Base-by-base conservation (phyloP, 208 protist genomes). In the Leishmania lainsoni region DNA sequence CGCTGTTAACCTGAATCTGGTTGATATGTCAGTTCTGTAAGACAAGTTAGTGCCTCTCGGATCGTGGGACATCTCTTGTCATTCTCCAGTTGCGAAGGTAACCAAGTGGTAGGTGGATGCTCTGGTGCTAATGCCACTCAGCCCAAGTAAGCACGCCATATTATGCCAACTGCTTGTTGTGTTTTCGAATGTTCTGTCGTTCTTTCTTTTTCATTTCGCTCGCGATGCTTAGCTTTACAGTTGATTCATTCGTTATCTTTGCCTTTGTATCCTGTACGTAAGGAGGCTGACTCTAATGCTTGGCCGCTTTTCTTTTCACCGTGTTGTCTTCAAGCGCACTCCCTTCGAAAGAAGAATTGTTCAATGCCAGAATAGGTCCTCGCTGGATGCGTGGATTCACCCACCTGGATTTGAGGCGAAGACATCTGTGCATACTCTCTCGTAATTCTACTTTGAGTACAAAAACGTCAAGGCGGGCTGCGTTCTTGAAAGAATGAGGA, bases 1-100 rank as follows among this genome's bases (percentile, higher is more conserved):
- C 78, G 84, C 87, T 9, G 87, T 81, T 39, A 85, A 83, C 29
- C 68, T 85, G 63, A 85, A 85, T 20, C 72, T 80, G 1, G 71
- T 61, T 29, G 22, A 39, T 52, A 85, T 85, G 76, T 29, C 42
- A 32, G 32, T 9, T 49, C 9, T 49, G 32, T 56, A 65, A 63
- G 12, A 49, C 10, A 35, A 20, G 32, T 77, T 54, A 77, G 22
- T 22, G 54, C 39, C n/a, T 77, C 56, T 63, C 74, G 4, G 4
- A 61, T 76, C 49, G 29, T 6, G 6, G 49, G 48, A 4, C 32
- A n/a, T 59, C 51, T 79, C 39, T 80, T 73, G 32, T 26, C 39
- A 20, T 32, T 73, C 26, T 51, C 3, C 20, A 73, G 35, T 22
- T 51, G 45, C 52, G 22, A 51, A 73, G 69, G 39, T 5, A 51